Conservation (phyloP, 192 early-diverging fungal genomes). For the Chytriomyces sp. region DNA sequence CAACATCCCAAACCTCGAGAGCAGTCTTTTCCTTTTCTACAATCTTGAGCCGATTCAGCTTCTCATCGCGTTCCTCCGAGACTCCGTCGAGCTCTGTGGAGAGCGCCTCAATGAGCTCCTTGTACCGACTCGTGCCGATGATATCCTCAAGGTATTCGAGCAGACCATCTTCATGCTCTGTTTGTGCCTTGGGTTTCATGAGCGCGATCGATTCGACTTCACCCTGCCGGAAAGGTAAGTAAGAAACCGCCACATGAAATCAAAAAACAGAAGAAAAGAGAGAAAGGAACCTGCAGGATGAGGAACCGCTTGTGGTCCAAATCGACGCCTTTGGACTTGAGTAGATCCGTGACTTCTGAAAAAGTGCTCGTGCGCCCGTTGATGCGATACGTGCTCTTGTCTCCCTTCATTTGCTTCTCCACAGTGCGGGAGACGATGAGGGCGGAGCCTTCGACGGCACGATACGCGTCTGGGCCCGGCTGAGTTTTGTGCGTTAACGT, state of each 20-base stretch:
- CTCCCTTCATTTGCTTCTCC: conserved; percentile 42
- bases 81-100: conserved; percentile 70
- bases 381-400: conserved; percentile 55
- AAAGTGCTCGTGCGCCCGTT: conserved; percentile 65
- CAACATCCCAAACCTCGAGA: conserved; percentile 62
- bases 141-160: conserved; percentile 99
- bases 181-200: conserved; percentile 95
- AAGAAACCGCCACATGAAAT: neutral
- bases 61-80: conserved; percentile 75
- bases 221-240: conserved; percentile 57
- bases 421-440: conserved; percentile 77
- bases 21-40: conserved; percentile 85
- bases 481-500: conserved; percentile 24
- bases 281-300: conserved; percentile 73
- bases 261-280: neutral
- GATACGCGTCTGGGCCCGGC: conserved; percentile 64
- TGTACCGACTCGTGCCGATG: conserved; percentile 90
- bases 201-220: conserved; percentile 98
- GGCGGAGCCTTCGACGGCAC: conserved; percentile 64
- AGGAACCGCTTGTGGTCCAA: conserved; percentile 97
- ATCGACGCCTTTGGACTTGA: conserved; percentile 87
- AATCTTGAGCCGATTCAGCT: conserved; percentile 81
- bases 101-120: conserved; percentile 79
- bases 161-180: conserved; percentile 90
- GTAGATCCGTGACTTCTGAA: conserved; percentile 79